Base-by-base conservation (phyloP, 768 basidiomycete species). In the Suillus americanus region DNA sequence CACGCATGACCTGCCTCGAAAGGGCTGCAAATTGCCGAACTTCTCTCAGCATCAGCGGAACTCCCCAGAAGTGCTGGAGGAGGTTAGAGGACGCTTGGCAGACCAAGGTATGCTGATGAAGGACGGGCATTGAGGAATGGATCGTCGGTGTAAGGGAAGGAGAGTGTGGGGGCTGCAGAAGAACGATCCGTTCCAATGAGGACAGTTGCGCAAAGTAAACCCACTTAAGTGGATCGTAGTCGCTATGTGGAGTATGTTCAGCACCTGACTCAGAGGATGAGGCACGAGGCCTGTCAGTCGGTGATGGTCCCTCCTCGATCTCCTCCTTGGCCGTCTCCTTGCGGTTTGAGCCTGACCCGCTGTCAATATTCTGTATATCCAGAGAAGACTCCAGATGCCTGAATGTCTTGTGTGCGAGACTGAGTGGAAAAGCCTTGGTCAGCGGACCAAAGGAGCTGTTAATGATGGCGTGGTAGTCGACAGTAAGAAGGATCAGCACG, bases 21-120 rank as follows among this genome's bases (percentile, higher is more conserved):
- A 8, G 91, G 91, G 59, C 89, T 85, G 25, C 94, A 87, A 69
- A 96, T 95, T 1, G 94, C 94, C 16, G 82, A 83, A 62, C 90
- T 89, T 56, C 95, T 88, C 70, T 95, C 90, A 0, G 89, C 89
- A 72, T 98, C 96, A 23, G 95, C 95, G 71, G 96, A 95, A 4
- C 92, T 94, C 95, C 95, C 98, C 2, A 97, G 10, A 3, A 70
- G 51, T 2, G 60, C 64, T 3, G 75, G 74, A 48, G 78, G 75
- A 3, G 77, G 79, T 12, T 78, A 75, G 50, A 91, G 79, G 61
- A 89, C 72, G 73, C 87, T 84, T n/a, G 89, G 79, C n/a, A 90
- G 90, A 1, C 91, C 91, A 28, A 94, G 85, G 78, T 86, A 93
- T 18, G 90, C 87, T 62, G 92, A 87, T 28, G 92, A 92, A 23